A percentile compares a stretch with the other conserved stretches of the same genome.
Conservation (phyloP, 352 stramenopile genomes). For the Phytophthora cactorum region DNA sequence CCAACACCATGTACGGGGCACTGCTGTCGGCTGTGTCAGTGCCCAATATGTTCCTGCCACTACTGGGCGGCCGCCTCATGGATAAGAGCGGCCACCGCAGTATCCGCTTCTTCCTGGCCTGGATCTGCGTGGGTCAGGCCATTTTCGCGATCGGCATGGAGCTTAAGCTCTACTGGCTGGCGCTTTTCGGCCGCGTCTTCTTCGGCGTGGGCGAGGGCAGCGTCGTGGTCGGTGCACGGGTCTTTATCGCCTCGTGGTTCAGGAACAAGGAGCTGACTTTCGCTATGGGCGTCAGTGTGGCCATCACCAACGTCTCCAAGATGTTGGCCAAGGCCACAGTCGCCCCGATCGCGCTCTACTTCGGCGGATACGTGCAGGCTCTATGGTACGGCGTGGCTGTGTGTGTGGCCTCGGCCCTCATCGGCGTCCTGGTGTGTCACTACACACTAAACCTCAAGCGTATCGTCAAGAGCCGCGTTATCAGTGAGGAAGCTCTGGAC, state of each 20-base stretch:
- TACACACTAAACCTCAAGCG: conserved; percentile 70
- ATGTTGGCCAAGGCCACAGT: conserved; percentile 92
- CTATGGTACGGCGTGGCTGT: conserved; percentile 81
- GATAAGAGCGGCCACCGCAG: conserved; percentile 80
- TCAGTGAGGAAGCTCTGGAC: conserved; percentile 61
- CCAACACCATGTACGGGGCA: conserved; percentile 88
- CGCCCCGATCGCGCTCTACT: conserved; percentile 84
- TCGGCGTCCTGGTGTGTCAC: conserved; percentile 60
- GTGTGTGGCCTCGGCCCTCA: conserved; percentile 58
- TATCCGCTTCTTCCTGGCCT: conserved; percentile 82
- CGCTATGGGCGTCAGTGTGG: conserved; percentile 89
- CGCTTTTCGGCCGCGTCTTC: conserved; percentile 82
- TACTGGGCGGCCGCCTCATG: conserved; percentile 76
- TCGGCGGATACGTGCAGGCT: conserved; percentile 85
- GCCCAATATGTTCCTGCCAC: conserved; percentile 84
- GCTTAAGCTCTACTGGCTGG: conserved; percentile 74
- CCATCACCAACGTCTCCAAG: conserved; percentile 91
- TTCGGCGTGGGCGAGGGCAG: conserved; percentile 85
- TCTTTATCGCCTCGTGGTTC: conserved; percentile 88
- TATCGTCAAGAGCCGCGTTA: conserved; percentile 69
- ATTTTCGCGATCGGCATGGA: conserved; percentile 85
- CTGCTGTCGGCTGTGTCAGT: conserved; percentile 83
- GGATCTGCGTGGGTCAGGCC: conserved; percentile 83
- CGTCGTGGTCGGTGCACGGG: conserved; percentile 79
- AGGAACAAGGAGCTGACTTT: conserved; percentile 85